A percentile compares a stretch with the other conserved stretches of the same genome.
These are phyloP conservation scores for Phytophthora pisi DNA, from an alignment of 352 stramenopile genomes.

Conservation along the genomic window DNA sequence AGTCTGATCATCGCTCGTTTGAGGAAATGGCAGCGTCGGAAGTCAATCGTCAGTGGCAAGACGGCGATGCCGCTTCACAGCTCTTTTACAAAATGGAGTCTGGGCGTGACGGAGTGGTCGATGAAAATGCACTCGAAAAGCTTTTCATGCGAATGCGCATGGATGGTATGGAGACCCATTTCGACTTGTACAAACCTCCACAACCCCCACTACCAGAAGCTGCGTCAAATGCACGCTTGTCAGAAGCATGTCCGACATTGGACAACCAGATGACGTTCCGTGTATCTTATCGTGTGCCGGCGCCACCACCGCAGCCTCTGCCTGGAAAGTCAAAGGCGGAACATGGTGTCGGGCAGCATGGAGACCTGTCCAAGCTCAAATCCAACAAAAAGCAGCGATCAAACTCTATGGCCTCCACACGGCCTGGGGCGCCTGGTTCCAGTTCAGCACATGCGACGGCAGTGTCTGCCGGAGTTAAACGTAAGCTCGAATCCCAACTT, in stretches of 20 bases:
- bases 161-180: slow-evolving; percentile 62
- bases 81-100: slow-evolving; percentile 46
- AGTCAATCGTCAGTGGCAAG: slow-evolving; percentile 46
- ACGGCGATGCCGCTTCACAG: slow-evolving; percentile 43
- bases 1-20: slow-evolving; percentile 48
- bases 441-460: slow-evolving; percentile 13
- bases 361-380: slow-evolving; percentile 51
- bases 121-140: slow-evolving; percentile 46
- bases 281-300: slow-evolving; percentile 72
- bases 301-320: slow-evolving; percentile 44
- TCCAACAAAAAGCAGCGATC: slow-evolving; percentile 63
- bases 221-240: slow-evolving; percentile 12
- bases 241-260: slow-evolving; percentile 32
- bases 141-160: slow-evolving; percentile 56
- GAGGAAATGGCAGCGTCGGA: slow-evolving; percentile 45
- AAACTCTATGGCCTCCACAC: slow-evolving; percentile 21
- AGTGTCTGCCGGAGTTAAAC: slow-evolving; percentile 51
- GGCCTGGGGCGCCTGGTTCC: slow-evolving; percentile 12
- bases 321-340: slow-evolving; percentile 37
- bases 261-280: slow-evolving; percentile 59
- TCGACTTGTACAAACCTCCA: slow-evolving; percentile 60
- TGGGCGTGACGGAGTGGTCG: not conserved
- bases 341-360: slow-evolving; percentile 27
- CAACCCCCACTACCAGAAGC: slow-evolving; percentile 22
- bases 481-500: slow-evolving; percentile 67